Evolutionary conservation across 257 asterid species (phyloP).

Genomic region (Vinca minor): DNA sequence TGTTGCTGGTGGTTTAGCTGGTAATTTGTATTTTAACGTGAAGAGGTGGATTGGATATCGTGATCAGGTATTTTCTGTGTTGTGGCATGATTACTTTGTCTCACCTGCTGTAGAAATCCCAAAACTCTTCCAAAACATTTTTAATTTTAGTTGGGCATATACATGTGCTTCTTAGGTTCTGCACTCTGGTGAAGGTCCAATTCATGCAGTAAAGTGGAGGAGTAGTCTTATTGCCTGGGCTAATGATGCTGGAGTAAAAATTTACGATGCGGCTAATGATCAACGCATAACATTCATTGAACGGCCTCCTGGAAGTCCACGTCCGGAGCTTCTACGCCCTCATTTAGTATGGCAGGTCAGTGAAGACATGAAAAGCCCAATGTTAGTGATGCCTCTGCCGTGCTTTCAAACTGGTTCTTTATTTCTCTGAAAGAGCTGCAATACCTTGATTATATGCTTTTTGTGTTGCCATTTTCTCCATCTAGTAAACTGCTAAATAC

Average conservation of each 20-base stretch:
- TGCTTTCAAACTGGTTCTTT: not conserved
- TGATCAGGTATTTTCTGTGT: constrained; percentile 67
- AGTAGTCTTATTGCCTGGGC: constrained; percentile 95
- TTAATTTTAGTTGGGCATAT: constrained; percentile 15
- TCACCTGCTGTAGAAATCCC: constrained; percentile 21
- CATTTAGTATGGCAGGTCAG: constrained; percentile 97
- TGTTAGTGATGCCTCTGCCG: not conserved
- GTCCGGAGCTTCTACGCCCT: constrained; percentile 88
- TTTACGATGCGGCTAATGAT: constrained; percentile 91
- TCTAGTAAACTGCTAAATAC: not conserved
- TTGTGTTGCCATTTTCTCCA: not conserved
- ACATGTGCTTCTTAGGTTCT: constrained; percentile 49
- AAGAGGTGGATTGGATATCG: constrained; percentile 94
- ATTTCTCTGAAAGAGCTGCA: not conserved
- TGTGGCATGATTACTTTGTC: constrained; percentile 11
- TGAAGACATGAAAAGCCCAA: constrained; percentile 4
- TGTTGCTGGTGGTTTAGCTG: constrained; percentile 97
- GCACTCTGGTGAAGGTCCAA: constrained; percentile 99
- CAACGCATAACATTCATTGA: constrained; percentile 85
- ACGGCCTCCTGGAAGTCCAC: constrained; percentile 94
- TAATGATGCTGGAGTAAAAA: constrained; percentile 92
- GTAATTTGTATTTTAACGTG: constrained; percentile 68
- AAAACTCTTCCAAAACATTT: constrained; percentile 16
- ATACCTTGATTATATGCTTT: not conserved
- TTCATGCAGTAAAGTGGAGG: constrained; percentile 96